Conservation (phyloP, 805 yeast species). For the Candida cerambycidarum region DNA sequence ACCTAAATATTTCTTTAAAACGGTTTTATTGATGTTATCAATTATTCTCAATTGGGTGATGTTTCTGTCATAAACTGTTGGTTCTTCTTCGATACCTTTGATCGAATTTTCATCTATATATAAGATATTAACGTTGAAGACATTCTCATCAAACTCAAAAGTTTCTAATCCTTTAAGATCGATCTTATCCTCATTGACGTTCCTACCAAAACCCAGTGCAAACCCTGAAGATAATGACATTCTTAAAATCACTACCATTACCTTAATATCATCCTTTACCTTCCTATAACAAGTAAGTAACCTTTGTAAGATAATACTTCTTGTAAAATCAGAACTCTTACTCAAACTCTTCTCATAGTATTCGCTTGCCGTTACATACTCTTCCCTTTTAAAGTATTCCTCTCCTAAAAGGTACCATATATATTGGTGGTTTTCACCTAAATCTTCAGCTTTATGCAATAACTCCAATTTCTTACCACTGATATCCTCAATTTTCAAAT, state of each 20-base stretch:
- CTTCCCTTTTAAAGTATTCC: conserved; percentile 27
- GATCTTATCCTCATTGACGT: not conserved
- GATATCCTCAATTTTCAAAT: conserved; percentile 4
- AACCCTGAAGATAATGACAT: not conserved
- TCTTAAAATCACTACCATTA: not conserved
- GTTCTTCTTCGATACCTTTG: conserved; percentile 9
- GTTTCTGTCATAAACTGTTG: conserved; percentile 12
- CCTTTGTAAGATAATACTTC: conserved; percentile 3
- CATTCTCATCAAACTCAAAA: not conserved
- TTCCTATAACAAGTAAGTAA: conserved; percentile 8
- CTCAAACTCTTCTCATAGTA: conserved; percentile 9
- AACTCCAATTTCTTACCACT: conserved; percentile 5
- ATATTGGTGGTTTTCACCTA: conserved; percentile 3
- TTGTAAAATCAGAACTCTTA: conserved; percentile 8
- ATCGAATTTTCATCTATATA: conserved; percentile 14
- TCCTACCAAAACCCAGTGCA: not conserved
- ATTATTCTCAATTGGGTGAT: conserved; percentile 20
- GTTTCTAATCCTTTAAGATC: not conserved
- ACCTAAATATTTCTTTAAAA: conserved; percentile 2
- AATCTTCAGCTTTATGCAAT: conserved; percentile 8
- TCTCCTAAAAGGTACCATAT: conserved; percentile 25
- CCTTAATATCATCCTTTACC: conserved; percentile 4
- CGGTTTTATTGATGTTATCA: conserved; percentile 7
- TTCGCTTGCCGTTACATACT: conserved; percentile 20
- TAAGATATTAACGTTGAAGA: conserved; percentile 16